A percentile compares a stretch with the other conserved stretches of the same genome.
phyloP scores from a whole-genome alignment of 345 rosid genomes.

The Cochlearia excelsa region DNA sequence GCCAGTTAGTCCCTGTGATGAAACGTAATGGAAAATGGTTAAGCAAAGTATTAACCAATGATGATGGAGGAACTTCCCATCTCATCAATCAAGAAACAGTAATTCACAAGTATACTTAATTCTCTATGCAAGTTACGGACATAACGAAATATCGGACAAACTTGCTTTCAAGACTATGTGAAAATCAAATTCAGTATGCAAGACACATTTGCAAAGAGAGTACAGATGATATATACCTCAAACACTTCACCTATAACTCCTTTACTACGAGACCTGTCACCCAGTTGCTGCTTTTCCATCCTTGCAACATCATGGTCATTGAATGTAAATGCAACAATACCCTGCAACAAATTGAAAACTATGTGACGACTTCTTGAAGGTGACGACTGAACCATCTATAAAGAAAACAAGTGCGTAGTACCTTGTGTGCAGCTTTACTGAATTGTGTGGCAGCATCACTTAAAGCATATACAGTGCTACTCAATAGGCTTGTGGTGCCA shows the following conservation, averaged over 20 bases:
- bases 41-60: slow-evolving; percentile 9
- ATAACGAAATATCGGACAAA: not conserved
- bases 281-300: slow-evolving; percentile 68
- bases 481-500: slow-evolving; percentile 87
- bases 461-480: slow-evolving; percentile 85
- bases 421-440: slow-evolving; percentile 98
- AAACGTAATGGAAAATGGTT: slow-evolving; percentile 1
- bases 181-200: not conserved
- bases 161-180: slow-evolving; percentile 1
- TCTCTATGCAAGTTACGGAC: slow-evolving; percentile 17
- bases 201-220: not conserved
- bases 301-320: slow-evolving; percentile 83
- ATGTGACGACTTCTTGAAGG: slow-evolving; percentile 19
- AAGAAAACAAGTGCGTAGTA: slow-evolving; percentile 33
- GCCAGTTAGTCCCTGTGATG: slow-evolving; percentile 82
- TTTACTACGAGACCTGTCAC: slow-evolving; percentile 72
- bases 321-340: slow-evolving; percentile 90
- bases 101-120: slow-evolving; percentile 19
- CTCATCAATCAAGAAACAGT: slow-evolving; percentile 1
- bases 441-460: slow-evolving; percentile 97
- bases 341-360: slow-evolving; percentile 45
- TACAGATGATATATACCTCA: slow-evolving; percentile 52
- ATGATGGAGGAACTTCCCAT: slow-evolving; percentile 12
- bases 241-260: slow-evolving; percentile 91
- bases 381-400: not conserved